Percentiles rank a stretch among this genome's conserved stretches.
phyloP scores from a whole-genome alignment of 1,284 basidiomycete genomes.

The Cutaneotrichosporon curvatum region DNA sequence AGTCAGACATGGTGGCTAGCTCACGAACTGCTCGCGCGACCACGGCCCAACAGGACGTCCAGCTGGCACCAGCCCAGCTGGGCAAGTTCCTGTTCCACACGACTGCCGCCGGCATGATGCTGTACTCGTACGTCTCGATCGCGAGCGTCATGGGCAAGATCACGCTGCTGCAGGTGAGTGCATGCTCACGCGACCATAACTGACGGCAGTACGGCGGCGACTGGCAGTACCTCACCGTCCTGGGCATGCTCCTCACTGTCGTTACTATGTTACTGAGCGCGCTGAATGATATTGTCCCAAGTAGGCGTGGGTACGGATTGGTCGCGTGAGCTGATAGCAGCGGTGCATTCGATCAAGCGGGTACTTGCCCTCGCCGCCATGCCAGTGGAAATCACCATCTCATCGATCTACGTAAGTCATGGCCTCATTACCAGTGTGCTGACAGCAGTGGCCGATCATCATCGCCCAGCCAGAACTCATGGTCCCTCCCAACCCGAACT shows the following conservation, averaged over 20 bases:
- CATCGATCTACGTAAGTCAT: constrained; percentile 55
- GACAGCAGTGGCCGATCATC: constrained; percentile 36
- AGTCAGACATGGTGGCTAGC: too few relatives aligned
- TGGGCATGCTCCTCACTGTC: constrained; percentile 48
- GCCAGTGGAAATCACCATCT: constrained; percentile 60
- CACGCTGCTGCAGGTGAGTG: constrained; percentile 6
- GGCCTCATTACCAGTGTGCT: background rate
- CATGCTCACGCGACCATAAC: background rate
- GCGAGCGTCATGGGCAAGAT: constrained; percentile 3
- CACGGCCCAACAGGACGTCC: too few relatives aligned
- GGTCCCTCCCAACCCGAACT: constrained; percentile 31
- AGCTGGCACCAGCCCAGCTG: background rate
- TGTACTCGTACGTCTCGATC: constrained; percentile 9
- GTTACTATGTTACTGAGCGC: constrained; percentile 52
- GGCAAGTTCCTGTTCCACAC: constrained; percentile 31
- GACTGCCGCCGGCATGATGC: constrained; percentile 34
- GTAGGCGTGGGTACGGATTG: constrained; percentile 44
- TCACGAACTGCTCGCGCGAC: too few relatives aligned
- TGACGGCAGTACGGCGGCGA: constrained; percentile 52
- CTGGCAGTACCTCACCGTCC: constrained; percentile 59
- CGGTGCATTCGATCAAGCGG: constrained; percentile 52
- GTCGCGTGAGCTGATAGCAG: constrained; percentile 29
- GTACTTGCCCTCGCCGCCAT: constrained; percentile 56
- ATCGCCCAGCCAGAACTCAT: constrained; percentile 31
- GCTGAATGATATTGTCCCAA: constrained; percentile 52